phyloP scores from a whole-genome alignment of 1,284 basidiomycete genomes.

The Erythrobasidium hasegawianum region DNA sequence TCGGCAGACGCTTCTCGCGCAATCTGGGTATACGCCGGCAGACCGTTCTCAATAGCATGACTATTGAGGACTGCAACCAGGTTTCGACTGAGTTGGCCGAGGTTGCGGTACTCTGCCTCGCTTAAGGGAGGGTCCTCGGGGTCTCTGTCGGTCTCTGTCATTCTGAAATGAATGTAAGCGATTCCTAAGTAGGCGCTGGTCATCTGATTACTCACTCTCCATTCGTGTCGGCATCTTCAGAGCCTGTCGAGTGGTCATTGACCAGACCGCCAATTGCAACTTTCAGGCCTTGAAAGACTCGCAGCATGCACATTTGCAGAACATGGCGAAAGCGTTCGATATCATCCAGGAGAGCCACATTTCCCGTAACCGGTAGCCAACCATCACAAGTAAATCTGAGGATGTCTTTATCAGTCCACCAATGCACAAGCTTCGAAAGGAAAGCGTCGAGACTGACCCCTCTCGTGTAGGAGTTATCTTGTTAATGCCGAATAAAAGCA shows the following conservation, averaged over 20 bases:
- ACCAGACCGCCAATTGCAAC: slow-evolving; percentile 33
- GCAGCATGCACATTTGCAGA: slow-evolving; percentile 79
- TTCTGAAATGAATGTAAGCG: no score
- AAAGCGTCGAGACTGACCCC: background rate
- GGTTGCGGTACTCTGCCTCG: slow-evolving; percentile 38
- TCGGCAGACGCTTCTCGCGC: background rate
- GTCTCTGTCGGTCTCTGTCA: no score
- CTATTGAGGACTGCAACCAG: slow-evolving; percentile 38
- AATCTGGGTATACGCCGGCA: slow-evolving; percentile 2
- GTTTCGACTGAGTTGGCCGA: slow-evolving; percentile 38
- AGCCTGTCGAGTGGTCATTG: no score
- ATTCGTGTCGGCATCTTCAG: no score
- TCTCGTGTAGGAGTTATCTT: slow-evolving; percentile 55
- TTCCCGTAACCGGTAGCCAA: slow-evolving; percentile 82
- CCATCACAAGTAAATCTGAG: slow-evolving; percentile 67
- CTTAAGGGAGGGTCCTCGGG: slow-evolving; percentile 28
- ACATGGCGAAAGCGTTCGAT: slow-evolving; percentile 75
- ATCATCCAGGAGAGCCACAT: slow-evolving; percentile 73
- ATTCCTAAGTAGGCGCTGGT: no score
- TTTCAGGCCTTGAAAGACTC: slow-evolving; percentile 81
- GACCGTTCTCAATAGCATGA: slow-evolving; percentile 24
- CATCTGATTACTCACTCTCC: no score
- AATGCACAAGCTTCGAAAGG: no score
- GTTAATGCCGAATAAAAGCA: slow-evolving; percentile 87
- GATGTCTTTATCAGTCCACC: slow-evolving; percentile 30